Evolutionary conservation across 2,329 filamentous ascomycete species (phyloP), one percentile per base, ranked within the genome.

Genomic region (Colletotrichum sp.): DNA sequence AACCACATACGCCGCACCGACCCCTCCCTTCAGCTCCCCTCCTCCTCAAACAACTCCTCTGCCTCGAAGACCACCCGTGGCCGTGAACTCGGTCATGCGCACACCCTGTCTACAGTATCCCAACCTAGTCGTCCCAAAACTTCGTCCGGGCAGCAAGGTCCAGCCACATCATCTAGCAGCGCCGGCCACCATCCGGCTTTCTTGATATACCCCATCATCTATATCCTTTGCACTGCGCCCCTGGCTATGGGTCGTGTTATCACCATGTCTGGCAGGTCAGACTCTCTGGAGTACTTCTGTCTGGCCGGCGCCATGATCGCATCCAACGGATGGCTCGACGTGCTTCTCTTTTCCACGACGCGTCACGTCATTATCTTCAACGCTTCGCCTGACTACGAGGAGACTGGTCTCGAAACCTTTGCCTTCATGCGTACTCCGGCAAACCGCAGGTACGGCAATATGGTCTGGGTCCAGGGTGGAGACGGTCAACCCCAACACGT

Each of bases 201-300:
- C 77, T 90, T 92, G 32, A 85, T 91, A 6, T 93, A 93, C 77
- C 92, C 92, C 0, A 78, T 92, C 71, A 90, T 93, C 77, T 93
- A 93, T 79, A 87, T 92, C 30, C 77, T 92, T 27, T 91, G 91
- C 81, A 93, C 91, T 0, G 85, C 91, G 0, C 92, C 92, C 0
- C 84, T 93, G 3, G 91, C 91, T 9, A 85, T 89, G 0, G 89
- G 90, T 25, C 88, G 91, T 74, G 91, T 93, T 81, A 87, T 87
- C 61, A 86, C 87, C 60, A 91, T 93, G 87, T 85, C 88, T 0
- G 88, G 89, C 4, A 80, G 83, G 28, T 36, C 82, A 0, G 84
- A 90, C 16, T 85, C 88, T 1, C 81, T 88, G 2, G 79, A 80
- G 1, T 91, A 89, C 79, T 91, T 89, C 80, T 87, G 86, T 80